Evolutionary conservation across 768 basidiomycete genomes (phyloP).

Genomic region (Coprinopsis cinerea): DNA sequence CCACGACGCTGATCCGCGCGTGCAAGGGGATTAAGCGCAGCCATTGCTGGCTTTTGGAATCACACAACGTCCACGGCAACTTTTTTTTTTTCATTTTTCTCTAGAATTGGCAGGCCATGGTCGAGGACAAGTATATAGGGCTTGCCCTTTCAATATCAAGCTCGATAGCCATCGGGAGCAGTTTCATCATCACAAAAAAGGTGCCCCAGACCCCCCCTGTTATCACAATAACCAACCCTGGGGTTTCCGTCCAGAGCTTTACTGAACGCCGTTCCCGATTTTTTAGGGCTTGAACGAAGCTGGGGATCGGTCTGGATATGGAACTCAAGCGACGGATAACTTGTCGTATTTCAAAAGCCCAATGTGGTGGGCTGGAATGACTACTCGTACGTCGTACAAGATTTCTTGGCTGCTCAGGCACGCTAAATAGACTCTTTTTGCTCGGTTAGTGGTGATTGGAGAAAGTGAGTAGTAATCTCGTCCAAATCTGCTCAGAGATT

Average conservation of each 20-base stretch:
- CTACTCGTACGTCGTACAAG: constrained; percentile 63
- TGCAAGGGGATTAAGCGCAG: background rate
- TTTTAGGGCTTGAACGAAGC: constrained; percentile 88
- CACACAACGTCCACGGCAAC: constrained; percentile 3
- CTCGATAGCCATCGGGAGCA: constrained; percentile 85
- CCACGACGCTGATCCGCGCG: background rate
- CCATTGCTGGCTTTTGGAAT: background rate
- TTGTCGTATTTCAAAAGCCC: constrained; percentile 84
- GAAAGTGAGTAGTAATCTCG: constrained; percentile 55
- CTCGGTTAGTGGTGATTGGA: constrained; percentile 73
- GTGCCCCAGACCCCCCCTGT: constrained; percentile 31
- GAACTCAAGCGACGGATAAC: constrained; percentile 71
- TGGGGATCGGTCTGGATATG: constrained; percentile 41
- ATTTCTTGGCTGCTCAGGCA: constrained; percentile 2
- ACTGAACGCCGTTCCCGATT: background rate
- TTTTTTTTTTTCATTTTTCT: constrained; percentile 4
- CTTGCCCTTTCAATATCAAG: constrained; percentile 82
- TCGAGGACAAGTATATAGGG: constrained; percentile 96
- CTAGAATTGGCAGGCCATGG: constrained; percentile 33
- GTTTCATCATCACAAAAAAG: constrained; percentile 99
- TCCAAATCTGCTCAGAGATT: background rate
- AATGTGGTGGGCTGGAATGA: constrained; percentile 97
- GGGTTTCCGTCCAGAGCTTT: background rate
- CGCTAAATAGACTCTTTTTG: constrained; percentile 7
- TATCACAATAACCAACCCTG: background rate